These are phyloP conservation scores for Thraustochytrium sp. DNA, from an alignment of 352 stramenopile genomes.

Conservation along the genomic window DNA sequence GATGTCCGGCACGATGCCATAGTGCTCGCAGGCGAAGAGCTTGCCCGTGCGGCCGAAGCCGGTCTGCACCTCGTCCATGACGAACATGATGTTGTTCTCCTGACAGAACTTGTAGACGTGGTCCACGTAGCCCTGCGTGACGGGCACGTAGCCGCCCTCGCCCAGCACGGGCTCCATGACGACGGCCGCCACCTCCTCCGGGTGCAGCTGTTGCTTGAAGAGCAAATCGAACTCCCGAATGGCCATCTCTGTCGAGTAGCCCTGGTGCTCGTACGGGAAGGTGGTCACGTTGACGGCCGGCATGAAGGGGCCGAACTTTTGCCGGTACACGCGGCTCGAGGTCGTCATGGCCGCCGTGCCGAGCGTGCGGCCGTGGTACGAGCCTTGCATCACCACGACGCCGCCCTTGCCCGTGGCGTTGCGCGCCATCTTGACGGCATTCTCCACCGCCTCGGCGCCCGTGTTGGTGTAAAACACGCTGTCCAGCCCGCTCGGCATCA, in stretches of 20 bases:
- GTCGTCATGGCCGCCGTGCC: constrained; percentile 83
- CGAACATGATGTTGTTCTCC: constrained; percentile 82
- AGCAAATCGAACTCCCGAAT: constrained; percentile 73
- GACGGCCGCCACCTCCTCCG: constrained; percentile 75
- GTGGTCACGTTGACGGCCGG: constrained; percentile 69
- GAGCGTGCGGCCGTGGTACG: constrained; percentile 82
- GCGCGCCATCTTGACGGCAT: constrained; percentile 81
- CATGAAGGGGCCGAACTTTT: constrained; percentile 73
- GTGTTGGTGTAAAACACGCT: constrained; percentile 80
- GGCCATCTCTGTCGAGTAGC: constrained; percentile 68
- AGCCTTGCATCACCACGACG: constrained; percentile 82
- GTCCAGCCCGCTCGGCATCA: constrained; percentile 70
- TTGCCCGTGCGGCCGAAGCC: constrained; percentile 74
- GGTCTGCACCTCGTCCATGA: constrained; percentile 84
- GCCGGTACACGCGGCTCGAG: constrained; percentile 78
- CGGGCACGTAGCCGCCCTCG: constrained; percentile 82
- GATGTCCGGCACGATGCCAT: constrained; percentile 78
- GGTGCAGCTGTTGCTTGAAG: constrained; percentile 79
- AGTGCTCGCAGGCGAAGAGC: constrained; percentile 69
- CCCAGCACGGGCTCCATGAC: constrained; percentile 82
- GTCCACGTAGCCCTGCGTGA: constrained; percentile 82
- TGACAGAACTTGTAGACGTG: constrained; percentile 78
- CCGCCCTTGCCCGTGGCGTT: constrained; percentile 77
- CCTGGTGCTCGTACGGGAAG: constrained; percentile 77
- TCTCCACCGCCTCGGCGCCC: constrained; percentile 84